Evolutionary conservation across 2,329 filamentous ascomycete genomes (phyloP), one percentile per base, ranked within the genome.

Genomic region (Metarhizium robertsii): DNA sequence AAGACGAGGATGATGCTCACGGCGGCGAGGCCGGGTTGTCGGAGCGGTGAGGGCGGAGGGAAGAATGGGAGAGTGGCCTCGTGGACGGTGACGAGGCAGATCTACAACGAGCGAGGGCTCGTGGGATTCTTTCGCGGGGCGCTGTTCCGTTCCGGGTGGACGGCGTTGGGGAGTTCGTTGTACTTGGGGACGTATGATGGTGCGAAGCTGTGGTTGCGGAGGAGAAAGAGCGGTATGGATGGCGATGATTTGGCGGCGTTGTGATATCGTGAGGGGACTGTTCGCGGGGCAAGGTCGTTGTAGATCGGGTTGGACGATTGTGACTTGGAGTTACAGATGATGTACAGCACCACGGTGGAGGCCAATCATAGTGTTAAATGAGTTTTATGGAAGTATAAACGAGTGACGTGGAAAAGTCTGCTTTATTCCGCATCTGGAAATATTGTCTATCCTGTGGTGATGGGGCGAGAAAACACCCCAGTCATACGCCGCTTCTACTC

Each of bases 1-100:
- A 95, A 96, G 75, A 95, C 91, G 60, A 75, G 89, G 52, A 87
- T 95, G 71, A 96, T 95, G 91, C 75, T 96, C 30, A 77, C 79
- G 34, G 84, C 84, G 1, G 76, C 74, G 32, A 62, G 13, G 38
- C 13, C 38, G 38, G 38, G 13, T 40, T 1, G 38, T 16, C 38
- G 38, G 38, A 40, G 38, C 13, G 13, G 38, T 45, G 42, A 51
- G 29, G 54, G 57, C 55, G 52, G 58, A 56, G 66, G 52, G 13
- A 64, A 60, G n/a, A 18, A 50, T 62, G 65, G 34, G 20, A 42
- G 40, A 25, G 34, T 7, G 18, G 46, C 25, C 13, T 50, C 80
- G 8, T 72, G 85, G 61, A 74, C 75, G 47, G 82, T 94, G 52
- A 83, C 85, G 4, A 78, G 74, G 60, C 78, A 87, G 59, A 80